Evolutionary conservation across 257 asterid genomes (phyloP).

Genomic region (Ilex asprella): DNA sequence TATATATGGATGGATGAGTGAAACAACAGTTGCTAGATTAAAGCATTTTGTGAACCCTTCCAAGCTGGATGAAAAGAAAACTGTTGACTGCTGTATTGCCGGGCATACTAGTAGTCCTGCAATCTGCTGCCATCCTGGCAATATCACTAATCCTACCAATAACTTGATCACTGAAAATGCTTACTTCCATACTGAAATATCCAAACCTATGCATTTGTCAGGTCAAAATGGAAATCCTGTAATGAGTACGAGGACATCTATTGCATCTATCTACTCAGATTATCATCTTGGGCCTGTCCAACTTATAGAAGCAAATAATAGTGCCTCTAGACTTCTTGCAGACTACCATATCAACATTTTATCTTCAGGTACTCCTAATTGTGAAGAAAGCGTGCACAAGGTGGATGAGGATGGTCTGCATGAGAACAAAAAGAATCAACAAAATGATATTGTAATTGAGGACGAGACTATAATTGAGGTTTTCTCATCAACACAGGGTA

Average conservation of each 20-base stretch:
- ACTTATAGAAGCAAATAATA: conserved; percentile 19
- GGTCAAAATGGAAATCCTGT: conserved; percentile 20
- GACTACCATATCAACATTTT: conserved; percentile 20
- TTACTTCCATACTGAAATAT: conserved; percentile 18
- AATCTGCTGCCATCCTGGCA: conserved; percentile 9
- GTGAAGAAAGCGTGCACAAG: conserved; percentile 18
- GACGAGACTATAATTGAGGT: conserved; percentile 25
- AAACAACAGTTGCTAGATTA: conserved; percentile 23
- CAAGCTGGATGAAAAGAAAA: conserved; percentile 20
- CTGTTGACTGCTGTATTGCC: conserved; percentile 10
- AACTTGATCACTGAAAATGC: conserved; percentile 18
- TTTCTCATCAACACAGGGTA: conserved; percentile 28
- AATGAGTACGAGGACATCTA: conserved; percentile 15
- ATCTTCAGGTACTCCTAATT: conserved; percentile 15
- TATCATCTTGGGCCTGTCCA: conserved; percentile 13
- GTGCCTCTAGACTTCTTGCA: conserved; percentile 7
- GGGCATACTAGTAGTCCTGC: conserved; percentile 13
- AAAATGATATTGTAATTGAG: conserved; percentile 8
- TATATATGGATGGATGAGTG: conserved; percentile 49
- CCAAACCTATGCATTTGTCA: conserved; percentile 14
- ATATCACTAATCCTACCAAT: conserved; percentile 17
- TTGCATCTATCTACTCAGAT: conserved; percentile 16
- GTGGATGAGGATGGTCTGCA: conserved; percentile 11
- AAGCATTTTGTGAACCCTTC: conserved; percentile 18
- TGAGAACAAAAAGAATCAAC: conserved; percentile 19